Evolutionary conservation across 495 filamentous ascomycete genomes (phyloP).

Genomic region (Neurospora sp.): DNA sequence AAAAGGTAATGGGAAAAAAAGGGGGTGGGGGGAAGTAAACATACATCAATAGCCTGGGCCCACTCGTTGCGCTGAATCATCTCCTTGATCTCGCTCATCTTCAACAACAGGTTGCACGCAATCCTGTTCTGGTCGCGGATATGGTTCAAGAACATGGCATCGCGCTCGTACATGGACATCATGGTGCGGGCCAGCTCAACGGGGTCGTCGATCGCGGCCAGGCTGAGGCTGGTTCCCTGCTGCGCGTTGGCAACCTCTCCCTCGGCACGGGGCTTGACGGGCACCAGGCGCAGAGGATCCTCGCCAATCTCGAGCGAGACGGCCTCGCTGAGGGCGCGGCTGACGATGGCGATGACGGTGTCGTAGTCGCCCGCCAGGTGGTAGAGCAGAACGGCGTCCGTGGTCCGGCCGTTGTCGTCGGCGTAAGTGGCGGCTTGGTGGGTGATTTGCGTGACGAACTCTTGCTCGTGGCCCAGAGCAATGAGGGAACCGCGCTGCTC

Average conservation of each 20-base stretch:
- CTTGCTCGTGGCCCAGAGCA: slow-evolving; percentile 61
- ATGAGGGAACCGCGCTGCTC: slow-evolving; percentile 84
- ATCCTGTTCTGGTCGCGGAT: slow-evolving; percentile 58
- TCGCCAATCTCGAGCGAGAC: slow-evolving; percentile 73
- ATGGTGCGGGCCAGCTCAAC: slow-evolving; percentile 68
- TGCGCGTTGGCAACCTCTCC: slow-evolving; percentile 21
- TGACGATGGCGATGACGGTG: slow-evolving; percentile 77
- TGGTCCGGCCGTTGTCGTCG: slow-evolving; percentile 84
- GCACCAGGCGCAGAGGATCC: slow-evolving; percentile 62
- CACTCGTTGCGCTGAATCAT: slow-evolving; percentile 60
- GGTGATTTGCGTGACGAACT: slow-evolving; percentile 80
- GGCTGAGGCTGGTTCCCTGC: slow-evolving; percentile 55
- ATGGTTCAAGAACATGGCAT: slow-evolving; percentile 60
- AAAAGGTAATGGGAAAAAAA: background rate
- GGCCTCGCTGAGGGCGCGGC: slow-evolving; percentile 80
- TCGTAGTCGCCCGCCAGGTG: slow-evolving; percentile 94
- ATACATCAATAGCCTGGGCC: slow-evolving; percentile 73
- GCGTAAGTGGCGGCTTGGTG: slow-evolving; percentile 81
- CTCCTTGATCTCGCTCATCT: slow-evolving; percentile 67
- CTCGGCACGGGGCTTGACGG: slow-evolving; percentile 55
- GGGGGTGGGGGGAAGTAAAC: slow-evolving; percentile 22
- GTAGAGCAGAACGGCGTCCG: slow-evolving; percentile 88
- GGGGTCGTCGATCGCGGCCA: slow-evolving; percentile 82
- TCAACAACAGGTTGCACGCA: slow-evolving; percentile 60
- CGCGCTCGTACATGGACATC: slow-evolving; percentile 65